Conservation (phyloP, 805 yeast genomes). For the Ogataea paraovalis region DNA sequence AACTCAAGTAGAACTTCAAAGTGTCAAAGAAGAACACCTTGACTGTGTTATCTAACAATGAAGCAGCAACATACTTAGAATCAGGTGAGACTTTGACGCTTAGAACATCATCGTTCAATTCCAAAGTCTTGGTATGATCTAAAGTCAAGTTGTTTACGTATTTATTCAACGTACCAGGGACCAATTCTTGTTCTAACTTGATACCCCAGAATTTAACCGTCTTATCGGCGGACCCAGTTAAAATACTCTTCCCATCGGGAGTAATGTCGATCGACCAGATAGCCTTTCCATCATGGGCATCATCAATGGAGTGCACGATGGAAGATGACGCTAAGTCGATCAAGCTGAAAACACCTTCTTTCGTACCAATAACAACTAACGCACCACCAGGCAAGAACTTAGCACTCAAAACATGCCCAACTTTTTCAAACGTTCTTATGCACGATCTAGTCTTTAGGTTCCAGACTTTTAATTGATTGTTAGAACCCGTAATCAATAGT, state of each 20-base stretch:
- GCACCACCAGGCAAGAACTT: slow-evolving; percentile 90
- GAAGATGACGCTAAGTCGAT: slow-evolving; percentile 85
- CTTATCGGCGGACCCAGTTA: slow-evolving; percentile 95
- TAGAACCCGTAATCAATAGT: slow-evolving; percentile 83
- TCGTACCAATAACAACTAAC: slow-evolving; percentile 81
- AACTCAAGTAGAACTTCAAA: slow-evolving; percentile 78
- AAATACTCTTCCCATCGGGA: slow-evolving; percentile 76
- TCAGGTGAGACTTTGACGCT: slow-evolving; percentile 80
- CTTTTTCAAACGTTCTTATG: slow-evolving; percentile 72
- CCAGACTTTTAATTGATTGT: slow-evolving; percentile 88
- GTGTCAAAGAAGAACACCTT: slow-evolving; percentile 88
- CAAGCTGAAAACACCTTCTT: slow-evolving; percentile 77
- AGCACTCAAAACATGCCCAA: slow-evolving; percentile 81
- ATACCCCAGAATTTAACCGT: slow-evolving; percentile 87
- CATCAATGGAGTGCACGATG: slow-evolving; percentile 61
- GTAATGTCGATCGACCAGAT: slow-evolving; percentile 89
- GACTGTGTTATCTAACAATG: slow-evolving; percentile 90
- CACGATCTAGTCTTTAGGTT: slow-evolving; percentile 70
- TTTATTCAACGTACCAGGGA: slow-evolving; percentile 59
- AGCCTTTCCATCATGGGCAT: slow-evolving; percentile 70
- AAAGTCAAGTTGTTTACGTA: slow-evolving; percentile 52
- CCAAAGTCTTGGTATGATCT: slow-evolving; percentile 75
- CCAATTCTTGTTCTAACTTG: slow-evolving; percentile 57
- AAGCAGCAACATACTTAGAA: slow-evolving; percentile 69
- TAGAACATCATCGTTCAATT: slow-evolving; percentile 80